Base-by-base conservation (phyloP, 192 early-diverging fungal genomes). In the Martensiomyces pterosporus region DNA sequence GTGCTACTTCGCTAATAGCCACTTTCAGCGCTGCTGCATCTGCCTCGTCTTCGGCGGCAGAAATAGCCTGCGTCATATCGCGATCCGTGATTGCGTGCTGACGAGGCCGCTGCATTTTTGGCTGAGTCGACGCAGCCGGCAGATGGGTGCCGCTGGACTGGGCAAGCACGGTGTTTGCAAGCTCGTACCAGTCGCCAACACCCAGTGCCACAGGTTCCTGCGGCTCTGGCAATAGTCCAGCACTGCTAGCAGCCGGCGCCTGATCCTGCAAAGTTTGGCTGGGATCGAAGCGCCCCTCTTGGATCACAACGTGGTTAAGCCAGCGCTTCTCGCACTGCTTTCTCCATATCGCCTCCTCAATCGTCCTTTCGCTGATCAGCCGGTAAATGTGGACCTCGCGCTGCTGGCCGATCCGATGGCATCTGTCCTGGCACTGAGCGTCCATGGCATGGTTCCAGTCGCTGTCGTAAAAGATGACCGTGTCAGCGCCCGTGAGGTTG, bases 381-480 rank as follows among this genome's bases (percentile, higher is more conserved):
- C 87, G 76, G 56, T 86, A 89, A 22, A 89, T 85, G 40, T 82
- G 79, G n/a, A 89, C 87, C 48, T 86, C 85, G 6, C 84, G 66
- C 18, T 76, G 79, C 65, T 99, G 97, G 1, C 96, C 92, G 48
- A 94, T 97, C 46, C 97, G 85, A 74, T 97, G 93, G 21, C 93
- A 94, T 18, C 97, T 82, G 8, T 93, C 91, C 85, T 97, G 94
- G 17, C 92, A 94, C 75, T 94, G 92, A 29, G 93, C 60, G 57
- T 99, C 92, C 71, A 91, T 94, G 49, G 96, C 93, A 8, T 93
- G 97, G 62, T 97, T 97, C 87, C 89, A 89, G 45, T 91, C 87
- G 12, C 82, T 83, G 55, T 91, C 89, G 55, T 95, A 99, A 27
- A 99, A 87, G 35, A 99, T 92, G 2, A 97, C 93, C 0, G 93